phyloP scores from a whole-genome alignment of 495 filamentous ascomycete genomes.

The Hypoxylon trugodes region DNA sequence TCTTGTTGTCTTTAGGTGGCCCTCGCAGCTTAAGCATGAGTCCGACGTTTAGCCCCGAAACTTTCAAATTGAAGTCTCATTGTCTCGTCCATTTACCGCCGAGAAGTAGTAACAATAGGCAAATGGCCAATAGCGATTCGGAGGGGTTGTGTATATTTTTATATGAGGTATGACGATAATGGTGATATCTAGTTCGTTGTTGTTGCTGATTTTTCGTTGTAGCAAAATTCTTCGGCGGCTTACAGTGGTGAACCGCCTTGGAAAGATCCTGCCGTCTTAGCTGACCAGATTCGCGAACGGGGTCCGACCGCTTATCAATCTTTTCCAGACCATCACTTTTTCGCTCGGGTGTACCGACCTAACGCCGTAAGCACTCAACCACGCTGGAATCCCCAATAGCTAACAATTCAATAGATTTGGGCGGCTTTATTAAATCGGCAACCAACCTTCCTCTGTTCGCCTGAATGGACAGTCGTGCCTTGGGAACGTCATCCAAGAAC shows the following conservation, averaged over 20 bases:
- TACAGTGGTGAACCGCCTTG: slow-evolving; percentile 43
- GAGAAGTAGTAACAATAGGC: slow-evolving; percentile 21
- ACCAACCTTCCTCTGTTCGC: slow-evolving; percentile 51
- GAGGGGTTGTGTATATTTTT: slow-evolving; percentile 53
- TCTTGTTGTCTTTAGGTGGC: slow-evolving; percentile 21
- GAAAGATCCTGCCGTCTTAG: slow-evolving; percentile 37
- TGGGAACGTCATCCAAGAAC: slow-evolving; percentile 56
- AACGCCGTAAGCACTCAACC: slow-evolving; percentile 46
- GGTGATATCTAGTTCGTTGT: not conserved
- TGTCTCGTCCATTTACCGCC: slow-evolving; percentile 47
- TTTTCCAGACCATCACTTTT: slow-evolving; percentile 60
- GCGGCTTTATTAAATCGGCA: slow-evolving; percentile 54
- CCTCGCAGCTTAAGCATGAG: slow-evolving; percentile 36
- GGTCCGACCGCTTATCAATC: slow-evolving; percentile 51
- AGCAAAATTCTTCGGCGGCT: slow-evolving; percentile 44
- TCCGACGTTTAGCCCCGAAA: slow-evolving; percentile 42
- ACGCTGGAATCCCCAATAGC: not conserved
- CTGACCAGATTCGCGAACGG: slow-evolving; percentile 46
- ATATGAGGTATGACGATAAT: slow-evolving; percentile 49
- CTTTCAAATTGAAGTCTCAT: slow-evolving; percentile 48
- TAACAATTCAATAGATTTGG: slow-evolving; percentile 48
- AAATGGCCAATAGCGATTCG: not conserved
- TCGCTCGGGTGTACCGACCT: slow-evolving; percentile 56
- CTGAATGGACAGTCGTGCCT: slow-evolving; percentile 55
- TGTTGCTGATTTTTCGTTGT: not conserved